A percentile compares a stretch with the other conserved stretches of the same genome.
phyloP scores from a whole-genome alignment of 768 basidiomycete species.

The Rhodosporidiobolus odoratus region DNA sequence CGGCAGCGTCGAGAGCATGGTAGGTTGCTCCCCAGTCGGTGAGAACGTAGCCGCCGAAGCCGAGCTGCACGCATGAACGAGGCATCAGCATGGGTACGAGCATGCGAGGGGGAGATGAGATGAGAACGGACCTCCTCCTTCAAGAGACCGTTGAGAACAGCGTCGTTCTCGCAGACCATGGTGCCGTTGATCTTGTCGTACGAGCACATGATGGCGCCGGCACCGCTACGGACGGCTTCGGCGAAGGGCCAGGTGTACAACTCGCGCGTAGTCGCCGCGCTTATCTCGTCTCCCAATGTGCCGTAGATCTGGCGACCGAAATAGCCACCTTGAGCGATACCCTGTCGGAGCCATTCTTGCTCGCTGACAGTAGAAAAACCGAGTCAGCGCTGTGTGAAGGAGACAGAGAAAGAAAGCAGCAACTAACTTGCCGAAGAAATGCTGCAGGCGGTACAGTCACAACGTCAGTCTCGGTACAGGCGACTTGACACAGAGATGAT shows the following conservation, averaged over 20 bases:
- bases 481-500: conserved; percentile 40
- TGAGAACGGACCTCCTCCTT: conserved; percentile 54
- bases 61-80: neutral
- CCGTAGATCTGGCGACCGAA: conserved; percentile 40
- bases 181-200: conserved; percentile 39
- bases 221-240: conserved; percentile 5
- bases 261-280: conserved; percentile 44
- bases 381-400: too few species aligned
- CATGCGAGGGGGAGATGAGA: neutral
- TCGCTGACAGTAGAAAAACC: too few species aligned
- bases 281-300: conserved; percentile 49
- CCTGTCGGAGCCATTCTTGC: conserved; percentile 47
- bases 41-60: neutral
- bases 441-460: conserved; percentile 49
- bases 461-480: neutral
- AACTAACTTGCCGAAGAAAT: conserved; percentile 58
- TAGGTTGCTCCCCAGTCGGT: conserved; percentile 8
- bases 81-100: neutral
- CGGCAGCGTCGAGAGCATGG: neutral
- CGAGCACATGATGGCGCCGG: conserved; percentile 27
- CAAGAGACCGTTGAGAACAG: conserved; percentile 64
- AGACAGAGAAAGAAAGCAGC: too few species aligned
- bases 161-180: conserved; percentile 65
- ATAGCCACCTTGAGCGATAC: conserved; percentile 31
- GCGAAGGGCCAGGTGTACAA: conserved; percentile 22